These are phyloP conservation scores for Chloranthus sessilifolius DNA, from an alignment of 164 flowering plant species.

Conservation along the genomic window DNA sequence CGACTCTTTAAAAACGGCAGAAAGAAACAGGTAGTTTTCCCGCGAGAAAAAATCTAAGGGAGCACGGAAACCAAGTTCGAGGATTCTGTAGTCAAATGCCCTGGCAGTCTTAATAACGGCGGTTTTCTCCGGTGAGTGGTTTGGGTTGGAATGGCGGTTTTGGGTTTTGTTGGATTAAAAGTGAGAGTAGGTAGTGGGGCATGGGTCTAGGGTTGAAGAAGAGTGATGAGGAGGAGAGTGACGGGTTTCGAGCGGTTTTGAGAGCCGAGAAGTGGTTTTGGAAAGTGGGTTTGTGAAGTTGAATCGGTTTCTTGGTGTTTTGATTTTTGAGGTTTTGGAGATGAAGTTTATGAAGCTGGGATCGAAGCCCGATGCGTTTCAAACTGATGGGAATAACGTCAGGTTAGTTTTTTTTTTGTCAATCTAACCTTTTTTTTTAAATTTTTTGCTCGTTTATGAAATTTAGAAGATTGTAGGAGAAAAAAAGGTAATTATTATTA, in stretches of 20 bases:
- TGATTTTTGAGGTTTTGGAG: conserved; percentile 11
- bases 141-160: conserved; percentile 2
- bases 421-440: neutral
- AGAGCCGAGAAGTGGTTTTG: neutral
- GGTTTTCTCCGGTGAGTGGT: neutral
- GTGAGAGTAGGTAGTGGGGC: conserved; percentile 1
- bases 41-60: conserved; percentile 2
- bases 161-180: conserved; percentile 1
- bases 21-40: too few species aligned
- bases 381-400: conserved; percentile 43
- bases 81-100: conserved; percentile 7
- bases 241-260: too few species aligned
- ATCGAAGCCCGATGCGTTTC: conserved; percentile 73
- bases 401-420: conserved; percentile 30
- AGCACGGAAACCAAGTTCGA: conserved; percentile 4
- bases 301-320: neutral
- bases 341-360: conserved; percentile 93
- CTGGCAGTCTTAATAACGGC: neutral
- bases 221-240: neutral
- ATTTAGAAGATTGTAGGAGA: too few species aligned
- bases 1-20: too few species aligned
- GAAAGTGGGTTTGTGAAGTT: conserved; percentile 6
- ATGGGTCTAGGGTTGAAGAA: neutral
- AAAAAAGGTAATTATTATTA: too few species aligned
- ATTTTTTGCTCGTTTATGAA: too few species aligned